Evolutionary conservation across 1,139 yeast genomes (phyloP), one percentile per base, ranked within the genome.

Genomic region (Lodderomyces jiufengensis): DNA sequence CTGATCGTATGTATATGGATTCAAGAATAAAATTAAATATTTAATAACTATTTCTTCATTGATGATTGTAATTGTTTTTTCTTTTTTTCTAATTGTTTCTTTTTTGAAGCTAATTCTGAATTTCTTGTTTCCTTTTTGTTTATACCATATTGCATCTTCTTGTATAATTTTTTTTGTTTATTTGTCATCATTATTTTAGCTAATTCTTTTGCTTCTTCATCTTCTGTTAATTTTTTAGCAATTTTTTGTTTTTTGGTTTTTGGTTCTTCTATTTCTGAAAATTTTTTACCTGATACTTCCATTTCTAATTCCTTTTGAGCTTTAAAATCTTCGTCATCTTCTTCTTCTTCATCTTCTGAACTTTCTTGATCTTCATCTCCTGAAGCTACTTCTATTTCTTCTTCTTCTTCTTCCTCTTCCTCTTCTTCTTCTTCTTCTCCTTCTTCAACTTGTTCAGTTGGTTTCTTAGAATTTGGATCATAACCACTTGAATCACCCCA

Each of bases 401-500:
- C 76, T 12, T 58, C 78, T 6, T 63, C 79, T 6, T 57, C 76
- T 10, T 57, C 78, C 14, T 58, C 79, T 5, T 55, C 76, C 4
- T 59, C 78, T 5, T 64, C 80, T 9, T 29, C 31, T 12, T 59
- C 79, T n/a, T 65, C 80, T 9, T 60, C 79, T 5, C 60, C 78
- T 23, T 61, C 80, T 3, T 57, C 77, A 18, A 62, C 84, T 9
- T 57, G 78, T 20, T 54, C 73, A 9, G 53, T 73, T 28, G 36
- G 54, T 3, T 35, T 51, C 21, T 54, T 66, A 23, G 78, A 84
- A 40, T 73, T 80, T 49, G 98, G 98, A 61, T 90, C 79, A 62
- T 92, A 92, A 37, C 82, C 84, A 50, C 84, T 87, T 39, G 90
- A 78, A 65, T 92, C 97, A 49, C 97, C 97, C 97, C 98, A 92